Percentiles rank a stretch among this genome's conserved stretches.
Conservation (phyloP, 176 grass and related monocot species). For the Pharus latifolius region DNA sequence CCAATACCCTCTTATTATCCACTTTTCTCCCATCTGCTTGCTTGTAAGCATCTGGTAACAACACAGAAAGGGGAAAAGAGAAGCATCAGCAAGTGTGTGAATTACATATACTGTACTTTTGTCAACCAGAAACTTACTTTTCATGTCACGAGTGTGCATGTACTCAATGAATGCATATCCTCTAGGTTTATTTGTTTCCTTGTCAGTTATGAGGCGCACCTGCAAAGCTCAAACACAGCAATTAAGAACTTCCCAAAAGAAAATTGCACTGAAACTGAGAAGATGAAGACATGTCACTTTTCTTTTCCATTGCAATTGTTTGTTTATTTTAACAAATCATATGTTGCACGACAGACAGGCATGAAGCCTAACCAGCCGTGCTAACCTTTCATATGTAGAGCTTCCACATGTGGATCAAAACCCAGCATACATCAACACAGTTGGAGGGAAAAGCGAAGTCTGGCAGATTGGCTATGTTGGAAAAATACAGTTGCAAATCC, state of each 20-base stretch:
- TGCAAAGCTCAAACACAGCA: conserved; percentile 35
- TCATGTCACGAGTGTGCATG: conserved; percentile 86
- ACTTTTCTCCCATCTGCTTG: conserved; percentile 84
- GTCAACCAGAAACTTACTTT: conserved; percentile 39
- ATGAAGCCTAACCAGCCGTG: conserved; percentile 92
- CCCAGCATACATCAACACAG: conserved; percentile 57
- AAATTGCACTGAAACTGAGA: not conserved
- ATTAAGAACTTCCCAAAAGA: not conserved
- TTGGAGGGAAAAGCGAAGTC: conserved; percentile 51
- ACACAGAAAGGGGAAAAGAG: not conserved
- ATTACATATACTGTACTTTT: not conserved
- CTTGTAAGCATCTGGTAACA: conserved; percentile 71
- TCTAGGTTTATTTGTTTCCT: conserved; percentile 72
- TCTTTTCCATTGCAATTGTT: conserved; percentile 6
- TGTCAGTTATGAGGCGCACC: conserved; percentile 72
- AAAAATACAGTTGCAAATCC: conserved; percentile 40
- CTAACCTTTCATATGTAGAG: conserved; percentile 87
- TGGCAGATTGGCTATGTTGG: conserved; percentile 37
- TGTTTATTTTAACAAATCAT: conserved; percentile 39
- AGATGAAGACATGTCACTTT: not conserved
- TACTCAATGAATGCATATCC: conserved; percentile 93
- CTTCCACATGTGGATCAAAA: conserved; percentile 57
- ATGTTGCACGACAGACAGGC: conserved; percentile 95
- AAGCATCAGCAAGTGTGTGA: not conserved
- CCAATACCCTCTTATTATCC: conserved; percentile 61